These are phyloP conservation scores for Parmelia sp. DNA, from an alignment of 495 filamentous ascomycete species.

Conservation along the genomic window DNA sequence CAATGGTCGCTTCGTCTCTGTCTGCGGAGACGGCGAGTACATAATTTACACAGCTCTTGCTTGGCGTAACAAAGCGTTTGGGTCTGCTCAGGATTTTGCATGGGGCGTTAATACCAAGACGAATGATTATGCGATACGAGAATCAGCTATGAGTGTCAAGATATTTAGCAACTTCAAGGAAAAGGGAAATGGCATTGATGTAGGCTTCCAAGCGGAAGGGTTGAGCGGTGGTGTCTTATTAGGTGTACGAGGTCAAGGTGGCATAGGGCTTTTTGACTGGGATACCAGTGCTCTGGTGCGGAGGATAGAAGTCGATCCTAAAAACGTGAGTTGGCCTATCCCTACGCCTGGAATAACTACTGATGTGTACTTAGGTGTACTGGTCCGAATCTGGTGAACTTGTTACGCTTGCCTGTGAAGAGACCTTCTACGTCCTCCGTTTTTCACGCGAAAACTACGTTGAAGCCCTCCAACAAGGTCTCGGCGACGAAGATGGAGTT, in stretches of 20 bases:
- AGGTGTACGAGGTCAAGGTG: slow-evolving; percentile 89
- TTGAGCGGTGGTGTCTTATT: slow-evolving; percentile 85
- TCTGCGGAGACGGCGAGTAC: slow-evolving; percentile 96
- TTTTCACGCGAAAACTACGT: slow-evolving; percentile 84
- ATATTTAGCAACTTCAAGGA: slow-evolving; percentile 98
- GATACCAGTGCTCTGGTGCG: slow-evolving; percentile 80
- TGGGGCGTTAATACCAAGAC: slow-evolving; percentile 98
- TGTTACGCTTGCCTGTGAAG: slow-evolving; percentile 87
- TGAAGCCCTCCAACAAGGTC: slow-evolving; percentile 69
- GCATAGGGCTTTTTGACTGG: slow-evolving; percentile 96
- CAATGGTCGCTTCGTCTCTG: slow-evolving; percentile 93
- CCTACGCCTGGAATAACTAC: slow-evolving; percentile 7
- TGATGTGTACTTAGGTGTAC: slow-evolving; percentile 57
- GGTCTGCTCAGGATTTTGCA: slow-evolving; percentile 88
- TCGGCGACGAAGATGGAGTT: slow-evolving; percentile 90
- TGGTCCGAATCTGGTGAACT: slow-evolving; percentile 97
- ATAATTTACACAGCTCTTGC: slow-evolving; percentile 97
- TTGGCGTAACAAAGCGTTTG: slow-evolving; percentile 97
- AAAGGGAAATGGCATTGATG: slow-evolving; percentile 78
- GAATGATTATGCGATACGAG: slow-evolving; percentile 95
- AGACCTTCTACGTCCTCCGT: slow-evolving; percentile 89
- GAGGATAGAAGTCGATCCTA: slow-evolving; percentile 93
- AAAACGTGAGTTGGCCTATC: slow-evolving; percentile 46
- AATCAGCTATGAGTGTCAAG: slow-evolving; percentile 88
- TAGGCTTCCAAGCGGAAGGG: slow-evolving; percentile 93